These are phyloP conservation scores for Starmerella sirachaensis DNA, from an alignment of 805 yeast species.

Conservation along the genomic window DNA sequence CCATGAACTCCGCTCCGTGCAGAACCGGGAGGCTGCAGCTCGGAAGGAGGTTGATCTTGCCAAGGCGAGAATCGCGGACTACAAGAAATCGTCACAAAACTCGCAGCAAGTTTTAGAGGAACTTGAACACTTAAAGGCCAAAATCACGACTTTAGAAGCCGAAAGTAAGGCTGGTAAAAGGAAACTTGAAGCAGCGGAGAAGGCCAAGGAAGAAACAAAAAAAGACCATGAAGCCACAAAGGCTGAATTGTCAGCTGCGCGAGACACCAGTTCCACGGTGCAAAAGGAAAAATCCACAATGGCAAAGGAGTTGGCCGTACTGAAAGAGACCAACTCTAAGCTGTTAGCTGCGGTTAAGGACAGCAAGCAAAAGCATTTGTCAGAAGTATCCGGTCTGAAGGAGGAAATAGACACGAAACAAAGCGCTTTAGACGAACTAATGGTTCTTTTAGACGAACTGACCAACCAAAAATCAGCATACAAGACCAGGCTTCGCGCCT, in stretches of 20 bases:
- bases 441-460: conserved; percentile 63
- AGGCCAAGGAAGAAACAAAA: no score
- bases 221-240: no score
- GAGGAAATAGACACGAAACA: conserved; percentile 23
- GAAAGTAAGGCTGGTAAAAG: background rate
- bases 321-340: conserved; percentile 1
- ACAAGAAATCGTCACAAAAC: background rate
- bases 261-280: no score
- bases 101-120: background rate
- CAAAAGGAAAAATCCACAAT: no score
- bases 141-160: background rate
- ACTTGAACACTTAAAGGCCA: background rate
- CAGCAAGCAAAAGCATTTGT: background rate
- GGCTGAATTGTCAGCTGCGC: no score
- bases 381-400: conserved; percentile 1
- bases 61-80: background rate
- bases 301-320: background rate
- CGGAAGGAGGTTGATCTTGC: conserved; percentile 10
- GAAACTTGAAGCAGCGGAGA: background rate
- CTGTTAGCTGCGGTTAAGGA: background rate
- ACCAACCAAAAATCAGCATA: conserved; percentile 56
- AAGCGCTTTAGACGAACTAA: conserved; percentile 57
- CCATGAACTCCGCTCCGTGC: conserved; percentile 6
- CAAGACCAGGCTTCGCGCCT: conserved; percentile 37
- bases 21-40: conserved; percentile 9